A percentile compares a stretch with the other conserved stretches of the same genome.
Conservation (phyloP, 106 monocot species). For the Acanthochlamys bracteata region DNA sequence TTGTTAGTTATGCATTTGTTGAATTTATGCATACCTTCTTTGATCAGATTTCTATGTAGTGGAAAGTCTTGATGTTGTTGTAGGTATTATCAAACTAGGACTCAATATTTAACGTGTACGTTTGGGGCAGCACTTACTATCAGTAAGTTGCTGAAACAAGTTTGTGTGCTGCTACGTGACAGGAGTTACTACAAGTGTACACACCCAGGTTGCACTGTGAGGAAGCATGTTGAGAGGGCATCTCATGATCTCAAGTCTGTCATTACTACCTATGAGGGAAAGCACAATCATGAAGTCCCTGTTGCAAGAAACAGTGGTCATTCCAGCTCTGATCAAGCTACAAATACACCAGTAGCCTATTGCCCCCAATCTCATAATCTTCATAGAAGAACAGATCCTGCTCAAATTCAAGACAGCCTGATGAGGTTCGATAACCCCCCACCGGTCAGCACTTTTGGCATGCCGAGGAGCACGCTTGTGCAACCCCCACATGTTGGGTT, state of each 20-base stretch:
- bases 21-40: too few relatives aligned
- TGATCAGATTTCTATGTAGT: too few relatives aligned
- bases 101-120: too few relatives aligned
- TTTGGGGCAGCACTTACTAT: too few relatives aligned
- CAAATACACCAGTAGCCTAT: background rate
- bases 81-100: too few relatives aligned
- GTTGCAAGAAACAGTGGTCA: slow-evolving; percentile 56
- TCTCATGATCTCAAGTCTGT: slow-evolving; percentile 90
- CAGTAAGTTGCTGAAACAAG: background rate
- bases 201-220: slow-evolving; percentile 53
- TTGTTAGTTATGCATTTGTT: too few relatives aligned
- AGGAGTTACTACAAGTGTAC: slow-evolving; percentile 98
- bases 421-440: slow-evolving; percentile 17
- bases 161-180: background rate
- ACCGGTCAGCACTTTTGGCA: slow-evolving; percentile 12
- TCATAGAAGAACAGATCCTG: slow-evolving; percentile 17
- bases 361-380: slow-evolving; percentile 12
- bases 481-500: slow-evolving; percentile 13
- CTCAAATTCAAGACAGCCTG: slow-evolving; percentile 25
- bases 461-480: slow-evolving; percentile 19
- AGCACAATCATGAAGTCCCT: slow-evolving; percentile 91
- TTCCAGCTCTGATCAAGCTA: slow-evolving; percentile 10
- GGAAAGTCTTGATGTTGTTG: too few relatives aligned
- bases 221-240: slow-evolving; percentile 93
- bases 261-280: slow-evolving; percentile 86